Conservation (phyloP, 306 rosid species). For the Inga leiocalycina region DNA sequence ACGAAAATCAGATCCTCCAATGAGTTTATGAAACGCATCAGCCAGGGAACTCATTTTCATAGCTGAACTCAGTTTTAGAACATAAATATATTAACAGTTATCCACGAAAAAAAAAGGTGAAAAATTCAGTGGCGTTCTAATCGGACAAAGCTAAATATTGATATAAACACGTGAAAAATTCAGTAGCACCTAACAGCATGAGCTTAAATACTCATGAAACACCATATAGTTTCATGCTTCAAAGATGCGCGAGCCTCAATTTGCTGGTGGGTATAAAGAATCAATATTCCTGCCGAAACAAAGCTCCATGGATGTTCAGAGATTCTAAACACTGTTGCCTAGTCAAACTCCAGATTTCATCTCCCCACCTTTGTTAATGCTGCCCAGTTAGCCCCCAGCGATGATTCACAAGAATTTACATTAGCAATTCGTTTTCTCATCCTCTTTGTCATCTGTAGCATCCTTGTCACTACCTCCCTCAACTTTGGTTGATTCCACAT, state of each 20-base stretch:
- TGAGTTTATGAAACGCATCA: conserved; percentile 7
- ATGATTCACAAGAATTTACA: conserved; percentile 58
- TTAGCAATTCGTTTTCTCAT: conserved; percentile 45
- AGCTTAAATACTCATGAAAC: conserved; percentile 40
- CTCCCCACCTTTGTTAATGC: conserved; percentile 71
- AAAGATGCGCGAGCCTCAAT: conserved; percentile 27
- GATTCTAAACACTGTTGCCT: conserved; percentile 52
- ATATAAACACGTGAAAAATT: conserved; percentile 52
- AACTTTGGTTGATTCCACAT: conserved; percentile 25
- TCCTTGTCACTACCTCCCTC: conserved; percentile 41
- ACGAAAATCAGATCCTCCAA: conserved; percentile 26
- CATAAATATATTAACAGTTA: conserved; percentile 44
- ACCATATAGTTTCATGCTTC: conserved; percentile 42
- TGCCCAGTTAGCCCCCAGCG: conserved; percentile 57
- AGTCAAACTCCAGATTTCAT: conserved; percentile 52
- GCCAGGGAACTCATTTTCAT: conserved; percentile 31
- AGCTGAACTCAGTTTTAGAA: conserved; percentile 23
- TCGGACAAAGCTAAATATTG: conserved; percentile 44
- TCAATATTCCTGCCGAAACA: conserved; percentile 51
- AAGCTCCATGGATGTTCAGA: conserved; percentile 43
- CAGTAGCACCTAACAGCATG: conserved; percentile 48
- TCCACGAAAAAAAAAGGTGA: conserved; percentile 26
- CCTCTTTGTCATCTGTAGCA: conserved; percentile 35
- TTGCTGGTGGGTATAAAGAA: conserved; percentile 64
- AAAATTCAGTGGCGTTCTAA: conserved; percentile 42